Evolutionary conservation across 768 basidiomycete species (phyloP).

Genomic region (Nidularia pulvinata): DNA sequence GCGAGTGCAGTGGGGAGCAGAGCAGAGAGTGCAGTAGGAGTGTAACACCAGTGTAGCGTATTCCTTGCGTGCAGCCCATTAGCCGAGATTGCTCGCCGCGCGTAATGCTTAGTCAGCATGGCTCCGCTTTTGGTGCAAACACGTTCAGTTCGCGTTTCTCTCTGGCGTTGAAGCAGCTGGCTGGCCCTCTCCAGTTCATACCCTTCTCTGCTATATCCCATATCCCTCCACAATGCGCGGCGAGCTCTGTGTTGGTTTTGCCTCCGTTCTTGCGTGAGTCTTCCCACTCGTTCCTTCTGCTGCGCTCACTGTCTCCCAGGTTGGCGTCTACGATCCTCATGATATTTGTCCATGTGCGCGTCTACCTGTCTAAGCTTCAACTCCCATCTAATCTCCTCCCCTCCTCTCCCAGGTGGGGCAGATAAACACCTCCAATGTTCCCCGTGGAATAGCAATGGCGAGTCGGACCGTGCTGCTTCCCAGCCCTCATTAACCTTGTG

Average conservation of each 20-base stretch:
- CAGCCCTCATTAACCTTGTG: neutral
- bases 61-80: too few species aligned
- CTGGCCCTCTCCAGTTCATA: slow-evolving; percentile 11
- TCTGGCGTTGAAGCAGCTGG: slow-evolving; percentile 8
- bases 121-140: neutral
- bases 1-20: neutral
- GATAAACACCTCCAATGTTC: slow-evolving; percentile 75
- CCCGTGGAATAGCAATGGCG: slow-evolving; percentile 76
- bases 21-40: slow-evolving; percentile 1
- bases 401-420: slow-evolving; percentile 65
- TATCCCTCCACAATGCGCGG: slow-evolving; percentile 52
- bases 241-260: slow-evolving; percentile 74
- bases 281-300: slow-evolving; percentile 11
- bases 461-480: slow-evolving; percentile 10
- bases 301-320: slow-evolving; percentile 22
- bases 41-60: too few species aligned
- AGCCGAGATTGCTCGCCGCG: too few species aligned
- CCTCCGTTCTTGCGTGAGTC: slow-evolving; percentile 71
- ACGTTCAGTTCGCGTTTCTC: neutral
- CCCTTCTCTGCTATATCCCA: slow-evolving; percentile 10
- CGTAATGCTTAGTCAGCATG: too few species aligned
- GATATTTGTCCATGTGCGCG: slow-evolving; percentile 80
- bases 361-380: slow-evolving; percentile 4
- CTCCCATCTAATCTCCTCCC: slow-evolving; percentile 11
- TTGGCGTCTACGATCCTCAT: slow-evolving; percentile 58